Conservation (phyloP, 1,284 basidiomycete species). For the Marasmius oreades region DNA sequence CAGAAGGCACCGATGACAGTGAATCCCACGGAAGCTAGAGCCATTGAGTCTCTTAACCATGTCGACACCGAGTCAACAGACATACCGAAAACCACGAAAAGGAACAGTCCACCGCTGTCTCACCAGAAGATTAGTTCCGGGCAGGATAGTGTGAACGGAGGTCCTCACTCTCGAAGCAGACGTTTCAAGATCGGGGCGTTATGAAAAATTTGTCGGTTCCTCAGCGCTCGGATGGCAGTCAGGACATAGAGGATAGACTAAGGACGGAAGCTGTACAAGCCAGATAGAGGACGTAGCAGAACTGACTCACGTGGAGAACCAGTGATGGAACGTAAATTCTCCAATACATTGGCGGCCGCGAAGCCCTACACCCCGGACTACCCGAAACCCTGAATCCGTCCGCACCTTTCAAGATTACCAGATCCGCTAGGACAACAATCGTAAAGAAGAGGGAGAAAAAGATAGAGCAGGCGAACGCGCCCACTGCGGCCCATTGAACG, state of each 20-base stretch:
- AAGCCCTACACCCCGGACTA: slow-evolving; percentile 29
- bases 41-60: neutral
- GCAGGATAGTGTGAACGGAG: neutral
- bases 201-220: slow-evolving; percentile 29
- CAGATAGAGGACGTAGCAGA: neutral
- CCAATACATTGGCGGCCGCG: slow-evolving; percentile 29
- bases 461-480: slow-evolving; percentile 25
- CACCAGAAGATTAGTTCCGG: neutral
- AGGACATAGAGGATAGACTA: slow-evolving; percentile 32
- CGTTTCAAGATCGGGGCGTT: slow-evolving; percentile 30
- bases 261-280: neutral
- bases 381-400: slow-evolving; percentile 9
- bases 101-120: slow-evolving; percentile 32
- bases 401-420: slow-evolving; percentile 13
- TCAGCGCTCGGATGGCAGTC: slow-evolving; percentile 30
- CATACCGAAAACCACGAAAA: slow-evolving; percentile 32
- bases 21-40: slow-evolving; percentile 30
- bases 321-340: slow-evolving; percentile 33
- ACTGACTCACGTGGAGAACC: slow-evolving; percentile 30
- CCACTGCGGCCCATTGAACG: slow-evolving; percentile 24
- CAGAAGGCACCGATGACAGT: slow-evolving; percentile 32
- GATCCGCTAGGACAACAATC: slow-evolving; percentile 15
- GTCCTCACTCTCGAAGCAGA: slow-evolving; percentile 34
- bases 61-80: neutral
- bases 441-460: slow-evolving; percentile 26